Percentiles rank a stretch among this genome's conserved stretches.
Evolutionary conservation across 768 basidiomycete species (phyloP).

Genomic region (Mrakia frigida): DNA sequence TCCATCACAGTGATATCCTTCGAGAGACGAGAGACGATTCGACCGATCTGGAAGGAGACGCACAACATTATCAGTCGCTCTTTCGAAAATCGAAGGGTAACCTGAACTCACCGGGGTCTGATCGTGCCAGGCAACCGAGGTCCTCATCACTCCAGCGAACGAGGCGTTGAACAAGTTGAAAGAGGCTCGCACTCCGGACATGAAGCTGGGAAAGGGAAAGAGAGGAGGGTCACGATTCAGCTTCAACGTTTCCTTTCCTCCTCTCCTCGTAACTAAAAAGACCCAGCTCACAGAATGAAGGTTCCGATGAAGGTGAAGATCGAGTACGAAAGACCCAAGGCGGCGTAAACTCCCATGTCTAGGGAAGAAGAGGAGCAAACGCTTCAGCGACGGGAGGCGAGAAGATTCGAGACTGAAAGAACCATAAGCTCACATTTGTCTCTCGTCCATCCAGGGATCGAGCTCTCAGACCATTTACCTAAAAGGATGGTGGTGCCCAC

Average conservation of each 20-base stretch:
- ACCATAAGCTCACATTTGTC: conserved; percentile 4
- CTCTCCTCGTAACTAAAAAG: neutral
- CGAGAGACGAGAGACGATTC: conserved; percentile 42
- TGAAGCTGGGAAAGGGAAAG: conserved; percentile 2
- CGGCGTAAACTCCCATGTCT: conserved; percentile 24
- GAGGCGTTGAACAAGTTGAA: conserved; percentile 56
- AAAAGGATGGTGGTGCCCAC: conserved; percentile 64
- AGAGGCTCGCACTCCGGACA: conserved; percentile 43
- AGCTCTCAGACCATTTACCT: conserved; percentile 42
- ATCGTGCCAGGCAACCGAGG: conserved; percentile 37
- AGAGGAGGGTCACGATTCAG: neutral
- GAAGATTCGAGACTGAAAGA: neutral
- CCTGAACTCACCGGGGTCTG: neutral
- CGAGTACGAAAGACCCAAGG: conserved; percentile 18
- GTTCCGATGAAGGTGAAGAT: conserved; percentile 23
- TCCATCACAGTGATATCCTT: conserved; percentile 45
- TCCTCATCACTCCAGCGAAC: conserved; percentile 54
- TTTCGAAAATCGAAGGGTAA: no score
- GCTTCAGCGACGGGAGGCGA: neutral
- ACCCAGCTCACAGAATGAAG: neutral
- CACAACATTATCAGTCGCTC: no score
- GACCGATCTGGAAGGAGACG: conserved; percentile 48
- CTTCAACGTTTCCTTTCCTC: conserved; percentile 51
- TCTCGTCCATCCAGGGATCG: conserved; percentile 17
- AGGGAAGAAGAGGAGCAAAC: neutral